Conservation (phyloP, 345 rosid genomes). For the Triadica sebifera region DNA sequence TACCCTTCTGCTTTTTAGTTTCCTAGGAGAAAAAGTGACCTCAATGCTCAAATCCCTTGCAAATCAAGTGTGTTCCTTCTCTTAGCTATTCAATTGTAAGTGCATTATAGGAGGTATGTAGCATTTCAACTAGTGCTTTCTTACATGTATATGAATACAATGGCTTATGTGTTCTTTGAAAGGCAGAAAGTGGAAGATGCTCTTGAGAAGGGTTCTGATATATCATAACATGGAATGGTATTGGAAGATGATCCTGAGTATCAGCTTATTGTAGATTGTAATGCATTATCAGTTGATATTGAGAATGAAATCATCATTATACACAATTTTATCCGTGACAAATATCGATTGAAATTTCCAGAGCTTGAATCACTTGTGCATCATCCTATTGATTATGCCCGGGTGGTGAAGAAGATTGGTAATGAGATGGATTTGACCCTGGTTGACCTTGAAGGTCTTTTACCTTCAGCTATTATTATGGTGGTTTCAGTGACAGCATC, state of each 20-base stretch:
- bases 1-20: neutral
- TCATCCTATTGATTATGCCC: conserved; percentile 91
- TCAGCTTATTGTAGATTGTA: conserved; percentile 88
- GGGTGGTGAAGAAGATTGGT: conserved; percentile 85
- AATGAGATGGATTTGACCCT: conserved; percentile 85
- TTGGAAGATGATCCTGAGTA: conserved; percentile 95
- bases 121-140: neutral
- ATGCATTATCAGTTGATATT: conserved; percentile 78
- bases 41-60: neutral
- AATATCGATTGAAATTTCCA: conserved; percentile 76
- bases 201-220: conserved; percentile 61
- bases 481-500: conserved; percentile 92
- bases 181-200: conserved; percentile 80
- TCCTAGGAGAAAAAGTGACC: neutral
- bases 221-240: conserved; percentile 55
- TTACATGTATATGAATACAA: conserved; percentile 5
- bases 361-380: conserved; percentile 93
- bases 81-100: neutral
- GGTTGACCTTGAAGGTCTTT: conserved; percentile 82
- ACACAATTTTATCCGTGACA: conserved; percentile 87
- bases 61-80: neutral
- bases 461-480: conserved; percentile 88
- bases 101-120: neutral
- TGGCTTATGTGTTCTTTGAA: conserved; percentile 10
- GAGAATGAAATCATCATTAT: conserved; percentile 88